Evolutionary conservation across 305 asterid genomes (phyloP).

Genomic region (Fraxinus paxiana): DNA sequence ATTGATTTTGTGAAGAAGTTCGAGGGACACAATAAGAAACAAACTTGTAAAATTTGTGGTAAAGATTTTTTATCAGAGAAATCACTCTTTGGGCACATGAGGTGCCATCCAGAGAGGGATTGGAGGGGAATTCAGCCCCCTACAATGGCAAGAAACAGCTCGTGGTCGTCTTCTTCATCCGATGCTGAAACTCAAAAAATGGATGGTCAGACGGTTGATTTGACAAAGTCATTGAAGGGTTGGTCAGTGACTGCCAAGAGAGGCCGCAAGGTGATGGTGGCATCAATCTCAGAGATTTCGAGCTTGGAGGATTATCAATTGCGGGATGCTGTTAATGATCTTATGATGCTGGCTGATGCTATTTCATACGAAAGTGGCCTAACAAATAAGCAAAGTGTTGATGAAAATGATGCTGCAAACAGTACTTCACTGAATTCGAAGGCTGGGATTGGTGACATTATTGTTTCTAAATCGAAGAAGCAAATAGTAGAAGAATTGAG

Average conservation of each 20-base stretch:
- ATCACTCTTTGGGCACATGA: conserved; percentile 71
- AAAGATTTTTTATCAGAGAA: conserved; percentile 52
- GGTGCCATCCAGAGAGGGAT: conserved; percentile 57
- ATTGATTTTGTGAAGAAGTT: not conserved
- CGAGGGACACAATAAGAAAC: not conserved
- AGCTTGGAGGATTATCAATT: conserved; percentile 25
- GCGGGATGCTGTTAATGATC: conserved; percentile 37
- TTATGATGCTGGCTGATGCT: conserved; percentile 37
- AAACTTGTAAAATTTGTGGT: conserved; percentile 36
- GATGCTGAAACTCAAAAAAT: conserved; percentile 1
- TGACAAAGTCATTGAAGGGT: conserved; percentile 21
- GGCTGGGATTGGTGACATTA: conserved; percentile 1
- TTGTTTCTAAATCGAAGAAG: conserved; percentile 10
- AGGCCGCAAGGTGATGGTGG: conserved; percentile 33
- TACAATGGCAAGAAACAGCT: not conserved
- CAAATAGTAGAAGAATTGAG: not conserved
- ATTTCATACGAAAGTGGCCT: not conserved
- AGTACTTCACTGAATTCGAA: conserved; percentile 18
- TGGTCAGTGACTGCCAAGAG: conserved; percentile 59
- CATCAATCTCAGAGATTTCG: conserved; percentile 11
- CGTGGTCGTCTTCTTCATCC: conserved; percentile 17
- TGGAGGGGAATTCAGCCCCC: conserved; percentile 58
- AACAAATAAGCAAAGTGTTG: not conserved
- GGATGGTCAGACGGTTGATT: conserved; percentile 18
- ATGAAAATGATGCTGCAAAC: conserved; percentile 23